phyloP scores from a whole-genome alignment of 768 basidiomycete species.

The Boletus vinaceobasis region DNA sequence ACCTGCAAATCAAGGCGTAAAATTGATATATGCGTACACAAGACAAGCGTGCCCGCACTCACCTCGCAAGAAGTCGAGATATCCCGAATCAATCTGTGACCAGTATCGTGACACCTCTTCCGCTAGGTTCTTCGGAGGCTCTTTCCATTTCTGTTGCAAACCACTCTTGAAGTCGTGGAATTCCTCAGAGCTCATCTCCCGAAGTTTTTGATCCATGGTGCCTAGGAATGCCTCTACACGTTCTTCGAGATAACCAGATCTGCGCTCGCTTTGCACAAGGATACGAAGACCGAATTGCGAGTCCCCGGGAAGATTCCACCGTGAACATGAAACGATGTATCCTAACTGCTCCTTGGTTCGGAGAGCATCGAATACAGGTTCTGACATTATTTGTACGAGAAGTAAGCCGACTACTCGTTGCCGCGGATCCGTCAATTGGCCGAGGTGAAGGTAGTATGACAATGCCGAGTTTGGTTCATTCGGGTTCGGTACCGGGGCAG shows the following conservation, averaged over 20 bases:
- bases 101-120: conserved; percentile 77
- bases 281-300: conserved; percentile 76
- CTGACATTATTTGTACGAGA: conserved; percentile 80
- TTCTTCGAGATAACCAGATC: conserved; percentile 74
- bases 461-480: conserved; percentile 85
- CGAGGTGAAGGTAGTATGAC: conserved; percentile 82
- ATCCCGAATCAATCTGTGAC: conserved; percentile 69
- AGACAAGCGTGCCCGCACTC: conserved; percentile 29
- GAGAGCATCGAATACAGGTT: conserved; percentile 87
- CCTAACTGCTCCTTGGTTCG: conserved; percentile 96
- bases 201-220: conserved; percentile 63
- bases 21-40: neutral
- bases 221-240: conserved; percentile 88
- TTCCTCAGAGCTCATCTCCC: conserved; percentile 64
- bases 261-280: conserved; percentile 84
- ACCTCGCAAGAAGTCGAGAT: conserved; percentile 86
- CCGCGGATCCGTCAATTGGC: conserved; percentile 58
- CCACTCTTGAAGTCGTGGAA: conserved; percentile 77
- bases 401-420: conserved; percentile 67
- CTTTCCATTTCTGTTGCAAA: conserved; percentile 76
- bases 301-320: conserved; percentile 57
- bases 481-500: conserved; percentile 67
- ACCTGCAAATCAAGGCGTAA: conserved; percentile 41
- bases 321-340: conserved; percentile 73
- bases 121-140: conserved; percentile 82